A percentile compares a stretch with the other conserved stretches of the same genome.
Conservation (phyloP, 495 filamentous ascomycete species). For the Amorphotheca resinae region DNA sequence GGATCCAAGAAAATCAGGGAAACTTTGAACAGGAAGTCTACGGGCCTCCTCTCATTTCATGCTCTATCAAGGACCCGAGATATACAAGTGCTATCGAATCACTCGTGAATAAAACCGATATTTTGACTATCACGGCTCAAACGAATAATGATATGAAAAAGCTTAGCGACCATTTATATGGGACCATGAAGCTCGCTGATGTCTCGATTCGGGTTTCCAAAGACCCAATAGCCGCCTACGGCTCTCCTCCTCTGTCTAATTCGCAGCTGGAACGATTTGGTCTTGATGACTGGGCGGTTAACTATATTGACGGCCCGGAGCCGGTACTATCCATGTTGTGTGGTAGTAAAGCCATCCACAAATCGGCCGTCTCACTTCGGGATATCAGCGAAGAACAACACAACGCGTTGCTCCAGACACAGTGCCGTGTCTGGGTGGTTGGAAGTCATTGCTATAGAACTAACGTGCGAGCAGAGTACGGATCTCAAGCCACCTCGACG, state of each 20-base stretch:
- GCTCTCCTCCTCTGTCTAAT: slow-evolving; percentile 37
- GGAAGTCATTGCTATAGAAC: slow-evolving; percentile 46
- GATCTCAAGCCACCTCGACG: slow-evolving; percentile 52
- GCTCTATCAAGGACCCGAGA: slow-evolving; percentile 63
- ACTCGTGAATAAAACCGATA: slow-evolving; percentile 47
- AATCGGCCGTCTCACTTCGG: slow-evolving; percentile 47
- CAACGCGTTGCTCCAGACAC: slow-evolving; percentile 33
- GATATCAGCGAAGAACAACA: slow-evolving; percentile 54
- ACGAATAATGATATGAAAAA: slow-evolving; percentile 59
- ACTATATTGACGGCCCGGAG: slow-evolving; percentile 69
- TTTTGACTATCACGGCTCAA: slow-evolving; percentile 65
- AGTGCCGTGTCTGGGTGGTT: slow-evolving; percentile 49
- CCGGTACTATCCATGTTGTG: slow-evolving; percentile 83
- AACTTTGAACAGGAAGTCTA: slow-evolving; percentile 72
- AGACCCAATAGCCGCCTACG: slow-evolving; percentile 27
- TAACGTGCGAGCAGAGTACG: slow-evolving; percentile 60
- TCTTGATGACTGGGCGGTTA: slow-evolving; percentile 66
- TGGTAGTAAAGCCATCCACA: slow-evolving; percentile 48
- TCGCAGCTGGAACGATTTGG: slow-evolving; percentile 44
- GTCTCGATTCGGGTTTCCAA: slow-evolving; percentile 50
- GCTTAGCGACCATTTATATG: slow-evolving; percentile 42
- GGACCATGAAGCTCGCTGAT: slow-evolving; percentile 45
- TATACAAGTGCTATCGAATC: slow-evolving; percentile 68
- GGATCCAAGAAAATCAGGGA: slow-evolving; percentile 59
- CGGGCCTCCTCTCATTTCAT: slow-evolving; percentile 72